phyloP scores from a whole-genome alignment of 2,329 filamentous ascomycete species.

The Lachnellula hyalina region DNA sequence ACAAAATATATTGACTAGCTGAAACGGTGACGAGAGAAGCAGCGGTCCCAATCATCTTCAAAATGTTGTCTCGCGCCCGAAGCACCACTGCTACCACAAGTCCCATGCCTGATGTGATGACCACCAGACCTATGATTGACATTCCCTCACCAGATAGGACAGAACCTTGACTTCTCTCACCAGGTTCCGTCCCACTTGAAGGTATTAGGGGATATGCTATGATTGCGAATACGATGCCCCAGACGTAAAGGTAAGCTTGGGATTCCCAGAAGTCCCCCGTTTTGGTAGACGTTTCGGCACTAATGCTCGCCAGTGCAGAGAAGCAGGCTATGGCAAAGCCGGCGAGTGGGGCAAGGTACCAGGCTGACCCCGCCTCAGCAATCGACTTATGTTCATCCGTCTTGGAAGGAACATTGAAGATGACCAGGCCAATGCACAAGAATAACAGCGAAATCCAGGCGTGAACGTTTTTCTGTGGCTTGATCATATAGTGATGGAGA shows the following conservation, averaged over 20 bases:
- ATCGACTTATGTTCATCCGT: not conserved
- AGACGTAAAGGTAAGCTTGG: constrained; percentile 18
- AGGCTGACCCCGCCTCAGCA: constrained; percentile 1
- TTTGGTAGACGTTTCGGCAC: constrained; percentile 20
- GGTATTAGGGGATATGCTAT: constrained; percentile 3
- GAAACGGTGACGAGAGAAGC: constrained; percentile 17
- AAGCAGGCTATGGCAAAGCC: constrained; percentile 17
- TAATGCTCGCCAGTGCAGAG: constrained; percentile 20
- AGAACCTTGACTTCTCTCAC: not conserved
- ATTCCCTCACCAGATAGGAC: not conserved
- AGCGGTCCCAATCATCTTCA: constrained; percentile 20
- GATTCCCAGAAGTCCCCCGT: constrained; percentile 20
- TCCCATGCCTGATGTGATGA: constrained; percentile 7
- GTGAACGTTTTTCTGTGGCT: constrained; percentile 13
- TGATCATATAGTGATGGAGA: constrained; percentile 21
- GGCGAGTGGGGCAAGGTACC: constrained; percentile 18
- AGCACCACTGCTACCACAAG: constrained; percentile 18
- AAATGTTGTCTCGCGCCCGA: constrained; percentile 18
- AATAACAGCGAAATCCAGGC: constrained; percentile 17
- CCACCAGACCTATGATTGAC: not conserved
- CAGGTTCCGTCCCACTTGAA: not conserved
- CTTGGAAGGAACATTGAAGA: constrained; percentile 16
- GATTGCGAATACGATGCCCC: constrained; percentile 15
- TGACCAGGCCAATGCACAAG: constrained; percentile 17
- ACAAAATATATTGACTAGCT: constrained; percentile 14